Evolutionary conservation across 176 grass and related monocot genomes (phyloP).

Genomic region (Leersia perrieri): DNA sequence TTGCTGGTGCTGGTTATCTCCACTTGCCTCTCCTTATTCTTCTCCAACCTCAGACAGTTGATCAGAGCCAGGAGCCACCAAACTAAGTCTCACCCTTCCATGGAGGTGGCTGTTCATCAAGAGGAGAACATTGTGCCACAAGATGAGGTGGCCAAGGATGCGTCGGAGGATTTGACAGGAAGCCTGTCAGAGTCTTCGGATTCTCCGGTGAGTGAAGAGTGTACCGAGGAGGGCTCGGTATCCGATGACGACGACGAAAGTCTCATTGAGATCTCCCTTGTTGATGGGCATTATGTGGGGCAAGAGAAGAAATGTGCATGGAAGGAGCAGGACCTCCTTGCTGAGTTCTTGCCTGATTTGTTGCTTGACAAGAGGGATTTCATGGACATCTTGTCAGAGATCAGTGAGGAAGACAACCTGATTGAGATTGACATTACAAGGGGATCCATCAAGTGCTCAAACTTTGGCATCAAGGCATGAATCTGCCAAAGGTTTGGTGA

Average conservation of each 20-base stretch:
- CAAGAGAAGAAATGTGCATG: constrained; percentile 23
- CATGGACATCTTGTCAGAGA: constrained; percentile 69
- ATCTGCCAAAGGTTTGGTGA: constrained; percentile 38
- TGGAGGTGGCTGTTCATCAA: constrained; percentile 32
- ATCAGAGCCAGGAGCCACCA: constrained; percentile 33
- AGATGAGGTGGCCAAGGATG: constrained; percentile 27
- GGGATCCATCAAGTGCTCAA: constrained; percentile 80
- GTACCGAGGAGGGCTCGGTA: constrained; percentile 19
- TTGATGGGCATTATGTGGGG: constrained; percentile 47
- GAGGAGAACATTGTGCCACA: constrained; percentile 31
- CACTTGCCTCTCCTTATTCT: constrained; percentile 56
- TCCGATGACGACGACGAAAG: constrained; percentile 46
- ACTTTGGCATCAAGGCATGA: constrained; percentile 60
- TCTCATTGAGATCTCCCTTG: constrained; percentile 80
- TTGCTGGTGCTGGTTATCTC: constrained; percentile 64
- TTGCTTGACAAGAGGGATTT: constrained; percentile 57
- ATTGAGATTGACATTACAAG: constrained; percentile 86
- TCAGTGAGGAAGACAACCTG: constrained; percentile 80
- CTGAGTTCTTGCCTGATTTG: constrained; percentile 51
- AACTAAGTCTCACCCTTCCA: constrained; percentile 15
- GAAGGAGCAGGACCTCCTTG: constrained; percentile 45
- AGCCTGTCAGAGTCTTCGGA: constrained; percentile 23
- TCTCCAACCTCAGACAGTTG: constrained; percentile 47
- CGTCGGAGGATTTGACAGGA: not conserved
- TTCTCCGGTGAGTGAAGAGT: constrained; percentile 6